Base-by-base conservation (phyloP, 2,329 filamentous ascomycete genomes). In the Fusarium aywerte region DNA sequence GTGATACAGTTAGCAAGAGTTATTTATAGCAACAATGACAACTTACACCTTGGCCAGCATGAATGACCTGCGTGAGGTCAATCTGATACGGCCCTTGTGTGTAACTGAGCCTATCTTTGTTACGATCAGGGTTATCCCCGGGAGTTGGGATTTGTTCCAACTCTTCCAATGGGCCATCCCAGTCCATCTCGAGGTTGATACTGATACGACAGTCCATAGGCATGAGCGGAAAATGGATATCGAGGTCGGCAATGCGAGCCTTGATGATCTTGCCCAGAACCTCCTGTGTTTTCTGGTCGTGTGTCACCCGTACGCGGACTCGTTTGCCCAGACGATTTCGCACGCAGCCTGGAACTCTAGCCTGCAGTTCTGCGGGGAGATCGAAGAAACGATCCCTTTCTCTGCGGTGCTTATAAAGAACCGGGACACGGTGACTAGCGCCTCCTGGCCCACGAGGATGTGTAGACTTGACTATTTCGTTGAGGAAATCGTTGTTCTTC, bases 81-180 rank as follows among this genome's bases (percentile, higher is more conserved):
- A 99, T 86, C 76, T 96, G 92, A 76, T 96, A 97, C 53, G 88
- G 89, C 38, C 93, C 85, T 76, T 98, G 96, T 11, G 85, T 89
- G 79, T 99, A 99, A 75, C 92, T 96, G 76, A 99, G 83, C 18
- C 96, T 88, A 78, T 99, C 94, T 78, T 99, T 99, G 71, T 88
- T 89, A 8, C 94, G 88, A 73, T 92, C 89, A 8, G 84, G 80
- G 27, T 74, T 81, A 73, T 74, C 82, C 68, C 55, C 77, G 67
- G 70, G 79, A 52, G 73, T 77, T 45, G 73, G 73, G 50, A 79
- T 57, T 23, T 77, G 74, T 70, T 86, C 82, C 15, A 89, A 76
- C 60, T 87, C 85, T 36, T 86, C 81, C 5, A 88, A 83, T 0
- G 91, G 73, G 3, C 93, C 92, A 5, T 93, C 85, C 82, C 90